These are phyloP conservation scores for Leccinum pachyderme DNA, from an alignment of 1,284 basidiomycete genomes.

Conservation along the genomic window DNA sequence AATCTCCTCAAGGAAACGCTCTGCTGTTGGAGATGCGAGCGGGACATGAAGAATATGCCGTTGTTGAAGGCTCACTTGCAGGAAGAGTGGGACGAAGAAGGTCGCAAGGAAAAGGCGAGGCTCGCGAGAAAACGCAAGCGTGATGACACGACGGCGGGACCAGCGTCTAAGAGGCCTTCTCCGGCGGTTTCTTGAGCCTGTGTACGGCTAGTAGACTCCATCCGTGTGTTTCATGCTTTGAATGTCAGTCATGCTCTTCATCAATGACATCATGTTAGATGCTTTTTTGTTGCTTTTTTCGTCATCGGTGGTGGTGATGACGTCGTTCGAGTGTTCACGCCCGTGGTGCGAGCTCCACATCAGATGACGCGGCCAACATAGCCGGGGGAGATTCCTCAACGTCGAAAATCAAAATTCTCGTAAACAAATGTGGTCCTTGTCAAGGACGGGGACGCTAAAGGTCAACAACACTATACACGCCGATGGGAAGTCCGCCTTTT, in stretches of 20 bases:
- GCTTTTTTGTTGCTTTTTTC: constrained; percentile 1
- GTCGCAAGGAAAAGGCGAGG: constrained; percentile 38
- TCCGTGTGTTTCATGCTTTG: not conserved
- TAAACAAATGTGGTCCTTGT: constrained; percentile 55
- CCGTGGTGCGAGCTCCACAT: not conserved
- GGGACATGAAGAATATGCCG: constrained; percentile 70
- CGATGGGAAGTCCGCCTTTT: not conserved
- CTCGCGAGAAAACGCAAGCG: constrained; percentile 38
- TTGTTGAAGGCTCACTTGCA: constrained; percentile 72
- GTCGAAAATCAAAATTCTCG: constrained; percentile 78
- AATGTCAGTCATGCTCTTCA: not conserved
- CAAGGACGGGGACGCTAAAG: constrained; percentile 41
- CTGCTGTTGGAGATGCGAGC: constrained; percentile 66
- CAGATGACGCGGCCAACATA: constrained; percentile 52
- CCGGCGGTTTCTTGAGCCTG: constrained; percentile 8
- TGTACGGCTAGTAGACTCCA: not conserved
- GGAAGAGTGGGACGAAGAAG: constrained; percentile 55
- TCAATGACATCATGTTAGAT: not conserved
- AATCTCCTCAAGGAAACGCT: constrained; percentile 66
- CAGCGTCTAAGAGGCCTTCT: constrained; percentile 16
- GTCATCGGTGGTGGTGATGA: not conserved
- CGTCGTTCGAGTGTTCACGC: not conserved
- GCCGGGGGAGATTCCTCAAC: constrained; percentile 75
- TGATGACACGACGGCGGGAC: constrained; percentile 13
- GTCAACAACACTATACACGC: not conserved